Evolutionary conservation across 2,329 filamentous ascomycete species (phyloP), one percentile per base, ranked within the genome.

Genomic region (Rhinocladiella similis): DNA sequence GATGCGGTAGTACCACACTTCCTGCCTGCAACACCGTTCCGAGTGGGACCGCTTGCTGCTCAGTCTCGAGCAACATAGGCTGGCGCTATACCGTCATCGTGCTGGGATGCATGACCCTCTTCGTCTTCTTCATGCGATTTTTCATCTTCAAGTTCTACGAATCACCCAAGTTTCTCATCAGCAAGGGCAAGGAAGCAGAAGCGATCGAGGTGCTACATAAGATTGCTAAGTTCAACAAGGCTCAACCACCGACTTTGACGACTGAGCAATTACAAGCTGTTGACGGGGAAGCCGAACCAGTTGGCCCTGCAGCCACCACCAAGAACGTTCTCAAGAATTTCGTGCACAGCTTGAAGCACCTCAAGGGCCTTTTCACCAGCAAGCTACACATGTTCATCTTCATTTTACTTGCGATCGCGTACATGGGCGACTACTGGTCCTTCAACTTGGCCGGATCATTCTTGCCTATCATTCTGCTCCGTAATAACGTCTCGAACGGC

Each of bases 81-180:
- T 63, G 62, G 62, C 81, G 91, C 19, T 85, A 87, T 62, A 84
- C 92, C 9, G 33, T 63, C 2, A 76, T 87, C 49, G 84, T 85
- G 0, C 83, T 92, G n/a, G 91, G 90, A 46, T 75, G 86, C 35
- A 74, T 84, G 50, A 94, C 90, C 0, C 84, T 94, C 61, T 70
- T 78, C 73, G 91, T 95, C 88, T 95, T 92, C 67, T 70, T 88
- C 49, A 75, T 85, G 60, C 89, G 91, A 18, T 91, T 90, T 77
- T 86, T 91, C 71, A 68, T 91, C 57, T 95, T 95, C 73, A 83
- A 87, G 58, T 81, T 95, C 14, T 89, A 89, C 69, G 91, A 96
- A 69, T 94, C 90, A 3, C 90, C 91, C 45, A 95, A 95, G 70
- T 95, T 86, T 67, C 78, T 95, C 20, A 81, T 95, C 10, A 88